A percentile compares a stretch with the other conserved stretches of the same genome.
Evolutionary conservation across 2,329 filamentous ascomycete genomes (phyloP).

Genomic region (Parasarocladium wereldwijsianum): DNA sequence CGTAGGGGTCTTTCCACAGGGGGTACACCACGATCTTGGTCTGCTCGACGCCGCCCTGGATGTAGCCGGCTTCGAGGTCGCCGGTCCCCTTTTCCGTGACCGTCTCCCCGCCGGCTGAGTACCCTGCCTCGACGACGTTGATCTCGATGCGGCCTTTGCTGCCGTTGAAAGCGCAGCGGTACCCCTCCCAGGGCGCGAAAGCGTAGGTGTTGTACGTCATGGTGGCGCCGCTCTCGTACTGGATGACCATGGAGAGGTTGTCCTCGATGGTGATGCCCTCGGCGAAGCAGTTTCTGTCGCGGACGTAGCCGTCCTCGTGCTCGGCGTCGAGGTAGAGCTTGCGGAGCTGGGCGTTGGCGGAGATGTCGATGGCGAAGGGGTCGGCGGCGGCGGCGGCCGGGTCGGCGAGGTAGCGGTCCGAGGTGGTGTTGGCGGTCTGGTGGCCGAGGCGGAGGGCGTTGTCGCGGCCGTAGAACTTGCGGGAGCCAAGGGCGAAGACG

Average conservation of each 20-base stretch:
- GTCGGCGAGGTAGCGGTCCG: conserved; percentile 23
- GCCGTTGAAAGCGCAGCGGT: conserved; percentile 25
- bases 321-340: conserved; percentile 31
- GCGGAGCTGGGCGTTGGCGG: conserved; percentile 24
- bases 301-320: conserved; percentile 31
- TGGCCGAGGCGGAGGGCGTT: conserved; percentile 30
- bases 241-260: conserved; percentile 29
- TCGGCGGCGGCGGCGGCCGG: conserved; percentile 22
- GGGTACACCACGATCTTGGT: conserved; percentile 23
- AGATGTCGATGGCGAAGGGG: conserved; percentile 29
- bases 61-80: conserved; percentile 10
- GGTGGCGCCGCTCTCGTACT: conserved; percentile 25
- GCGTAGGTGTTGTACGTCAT: conserved; percentile 29
- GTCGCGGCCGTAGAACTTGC: conserved; percentile 33
- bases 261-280: conserved; percentile 35
- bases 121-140: conserved; percentile 29
- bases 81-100: conserved; percentile 9
- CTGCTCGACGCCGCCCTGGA: conserved; percentile 22
- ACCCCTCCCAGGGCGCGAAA: conserved; percentile 31
- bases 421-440: conserved; percentile 22
- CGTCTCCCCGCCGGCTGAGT: conserved; percentile 29
- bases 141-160: conserved; percentile 29
- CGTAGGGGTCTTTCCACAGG: conserved; percentile 25
- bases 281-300: conserved; percentile 31
- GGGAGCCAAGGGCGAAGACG: conserved; percentile 29